phyloP scores from a whole-genome alignment of 2,329 filamentous ascomycete genomes.

The Stachybotrys echinatus region DNA sequence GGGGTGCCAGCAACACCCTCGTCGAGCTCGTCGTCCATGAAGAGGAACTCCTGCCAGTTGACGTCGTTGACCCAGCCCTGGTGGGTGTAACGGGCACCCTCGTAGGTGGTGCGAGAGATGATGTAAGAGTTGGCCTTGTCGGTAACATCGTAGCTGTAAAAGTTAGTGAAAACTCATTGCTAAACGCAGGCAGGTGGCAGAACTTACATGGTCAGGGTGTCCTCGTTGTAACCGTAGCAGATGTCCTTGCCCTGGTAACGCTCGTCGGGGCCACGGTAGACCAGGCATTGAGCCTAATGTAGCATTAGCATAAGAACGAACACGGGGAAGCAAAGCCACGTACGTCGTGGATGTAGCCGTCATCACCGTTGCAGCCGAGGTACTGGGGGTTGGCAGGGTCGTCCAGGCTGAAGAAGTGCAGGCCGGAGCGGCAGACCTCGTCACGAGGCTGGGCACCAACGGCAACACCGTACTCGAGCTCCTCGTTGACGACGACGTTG shows the following conservation, averaged over 20 bases:
- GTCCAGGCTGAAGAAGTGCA: conserved; percentile 53
- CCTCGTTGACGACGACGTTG: conserved; percentile 46
- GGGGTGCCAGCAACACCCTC: conserved; percentile 31
- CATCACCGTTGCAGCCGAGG: conserved; percentile 36
- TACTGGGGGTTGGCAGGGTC: conserved; percentile 47
- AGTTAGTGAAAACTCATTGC: background rate
- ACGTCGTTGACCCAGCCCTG: conserved; percentile 46
- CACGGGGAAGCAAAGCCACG: background rate
- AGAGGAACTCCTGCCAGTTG: conserved; percentile 29
- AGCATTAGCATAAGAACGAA: background rate
- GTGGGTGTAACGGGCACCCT: conserved; percentile 49
- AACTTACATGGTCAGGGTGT: conserved; percentile 34
- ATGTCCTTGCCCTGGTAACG: conserved; percentile 36
- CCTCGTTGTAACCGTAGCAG: conserved; percentile 48
- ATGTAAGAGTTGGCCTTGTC: conserved; percentile 37
- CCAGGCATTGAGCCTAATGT: conserved; percentile 37
- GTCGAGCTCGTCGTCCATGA: conserved; percentile 48
- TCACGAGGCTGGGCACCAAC: conserved; percentile 34
- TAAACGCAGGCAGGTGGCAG: too few species aligned
- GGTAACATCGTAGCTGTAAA: conserved; percentile 28
- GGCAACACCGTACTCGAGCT: conserved; percentile 40
- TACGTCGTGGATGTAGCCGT: conserved; percentile 1
- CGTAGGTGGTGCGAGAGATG: conserved; percentile 47
- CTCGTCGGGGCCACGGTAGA: conserved; percentile 43
- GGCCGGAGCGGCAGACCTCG: conserved; percentile 39